Percentiles rank a stretch among this genome's conserved stretches.
Evolutionary conservation across 2,329 filamentous ascomycete species (phyloP).

Genomic region (Fusarium vanettenii): DNA sequence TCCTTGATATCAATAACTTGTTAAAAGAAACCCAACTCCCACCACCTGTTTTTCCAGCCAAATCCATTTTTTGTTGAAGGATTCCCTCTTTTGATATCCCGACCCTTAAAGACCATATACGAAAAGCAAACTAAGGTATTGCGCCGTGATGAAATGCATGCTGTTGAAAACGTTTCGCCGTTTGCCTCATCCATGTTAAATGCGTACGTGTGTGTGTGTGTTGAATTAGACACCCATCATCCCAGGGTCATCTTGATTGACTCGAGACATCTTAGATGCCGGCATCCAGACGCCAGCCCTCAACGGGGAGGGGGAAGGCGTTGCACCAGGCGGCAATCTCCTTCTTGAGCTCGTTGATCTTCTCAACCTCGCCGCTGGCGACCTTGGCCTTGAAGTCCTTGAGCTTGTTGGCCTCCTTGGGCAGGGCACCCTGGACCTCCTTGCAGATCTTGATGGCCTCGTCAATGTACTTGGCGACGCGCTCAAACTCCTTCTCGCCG

Average conservation of each 20-base stretch:
- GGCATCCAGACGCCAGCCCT: conserved; percentile 74
- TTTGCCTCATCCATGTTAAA: conserved; percentile 49
- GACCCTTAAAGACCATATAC: conserved; percentile 30
- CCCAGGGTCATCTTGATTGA: conserved; percentile 15
- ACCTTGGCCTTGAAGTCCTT: conserved; percentile 99
- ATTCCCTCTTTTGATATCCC: conserved; percentile 35
- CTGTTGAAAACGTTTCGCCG: conserved; percentile 47
- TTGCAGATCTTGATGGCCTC: conserved; percentile 89
- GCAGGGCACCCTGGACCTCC: conserved; percentile 84
- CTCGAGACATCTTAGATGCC: conserved; percentile 60
- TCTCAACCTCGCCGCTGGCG: conserved; percentile 77
- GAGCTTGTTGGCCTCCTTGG: conserved; percentile 98
- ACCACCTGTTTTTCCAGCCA: conserved; percentile 36
- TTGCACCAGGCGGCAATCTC: conserved; percentile 91
- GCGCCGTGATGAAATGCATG: conserved; percentile 48
- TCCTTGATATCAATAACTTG: conserved; percentile 28
- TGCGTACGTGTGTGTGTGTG: conserved; percentile 23
- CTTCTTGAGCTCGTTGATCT: conserved; percentile 87
- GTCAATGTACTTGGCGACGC: conserved; percentile 91
- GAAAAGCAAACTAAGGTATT: conserved; percentile 43
- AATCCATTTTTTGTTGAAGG: conserved; percentile 43
- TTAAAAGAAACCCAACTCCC: conserved; percentile 40
- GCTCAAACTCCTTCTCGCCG: conserved; percentile 90
- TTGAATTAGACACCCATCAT: conserved; percentile 26
- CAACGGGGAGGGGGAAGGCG: conserved; percentile 91